Base-by-base conservation (phyloP, 495 filamentous ascomycete genomes). In the Hypoxylon trugodes region DNA sequence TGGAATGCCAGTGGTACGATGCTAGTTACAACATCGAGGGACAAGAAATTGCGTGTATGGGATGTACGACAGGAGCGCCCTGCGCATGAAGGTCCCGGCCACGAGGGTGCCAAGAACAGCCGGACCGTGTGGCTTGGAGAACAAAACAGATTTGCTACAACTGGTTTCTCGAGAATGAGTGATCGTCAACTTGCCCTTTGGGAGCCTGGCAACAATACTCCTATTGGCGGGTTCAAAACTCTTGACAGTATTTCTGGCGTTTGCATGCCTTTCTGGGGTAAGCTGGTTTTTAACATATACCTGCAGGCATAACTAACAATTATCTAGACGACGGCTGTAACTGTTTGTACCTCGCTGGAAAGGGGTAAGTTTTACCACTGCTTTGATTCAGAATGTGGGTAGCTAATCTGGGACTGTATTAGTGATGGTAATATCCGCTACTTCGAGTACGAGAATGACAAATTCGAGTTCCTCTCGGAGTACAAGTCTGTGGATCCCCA, bases 351-450 rank as follows among this genome's bases (percentile, higher is more conserved):
- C 80, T 98, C 59, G 95, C 96, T 52, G 95, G 95, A 61, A 96
- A 96, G 81, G 95, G 94, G 92, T 96, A 77, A 79, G 90, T 81
- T 8, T 35, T 19, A 9, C 28, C 1, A 33, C 43, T 37, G n/a
- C 24, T 16, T 12, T 24, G 42, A 36, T 16, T 35, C 6, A 13
- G 6, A 16, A n/a, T 48, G 21, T 6, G 10, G 7, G 18, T 57
- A 6, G 30, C 53, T 72, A 64, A 70, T 30, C 32, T 37, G 15
- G 15, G n/a, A 30, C 50, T 21, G 6, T 41, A 9, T 28, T 59
- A 96, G 92, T 77, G 95, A 98, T 69, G 95, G 95, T 65, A 98
- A 98, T 75, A 98, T 98, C 65, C 92, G 94, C 33, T 98, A 98
- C 78, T 98, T 90, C 73, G 95, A 98, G 75, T 93, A 96, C 62